These are phyloP conservation scores for Ganoderma leucocontextum DNA, from an alignment of 1,284 basidiomycete species.

Conservation along the genomic window DNA sequence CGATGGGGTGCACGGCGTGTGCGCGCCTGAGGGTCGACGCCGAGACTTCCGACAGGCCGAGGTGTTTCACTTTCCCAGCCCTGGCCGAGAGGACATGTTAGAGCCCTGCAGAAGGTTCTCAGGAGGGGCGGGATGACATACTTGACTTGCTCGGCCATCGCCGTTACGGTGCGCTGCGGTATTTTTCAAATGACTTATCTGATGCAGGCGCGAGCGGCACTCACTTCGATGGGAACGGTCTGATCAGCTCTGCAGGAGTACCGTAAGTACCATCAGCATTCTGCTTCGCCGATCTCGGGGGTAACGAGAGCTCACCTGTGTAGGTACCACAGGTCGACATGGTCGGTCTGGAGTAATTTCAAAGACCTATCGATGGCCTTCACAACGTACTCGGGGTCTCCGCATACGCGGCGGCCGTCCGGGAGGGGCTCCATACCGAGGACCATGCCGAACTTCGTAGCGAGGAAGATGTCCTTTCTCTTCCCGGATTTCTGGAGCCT, in stretches of 20 bases:
- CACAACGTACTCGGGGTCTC: conserved; percentile 46
- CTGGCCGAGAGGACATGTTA: background rate
- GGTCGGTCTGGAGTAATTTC: conserved; percentile 51
- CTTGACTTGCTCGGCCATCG: conserved; percentile 65
- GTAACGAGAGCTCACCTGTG: background rate
- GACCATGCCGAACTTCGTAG: conserved; percentile 57
- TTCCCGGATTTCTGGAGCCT: conserved; percentile 44
- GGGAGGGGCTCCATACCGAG: background rate
- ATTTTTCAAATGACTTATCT: conserved; percentile 3
- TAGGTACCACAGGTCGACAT: conserved; percentile 51
- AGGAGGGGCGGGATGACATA: conserved; percentile 29
- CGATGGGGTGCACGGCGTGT: conserved; percentile 47
- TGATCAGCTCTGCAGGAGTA: background rate
- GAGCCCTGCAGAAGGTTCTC: conserved; percentile 17
- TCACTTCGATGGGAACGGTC: conserved; percentile 53
- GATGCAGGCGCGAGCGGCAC: background rate
- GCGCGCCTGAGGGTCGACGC: conserved; percentile 54
- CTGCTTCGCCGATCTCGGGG: background rate
- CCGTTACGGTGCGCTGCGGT: conserved; percentile 47
- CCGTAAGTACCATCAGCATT: background rate
- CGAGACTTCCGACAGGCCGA: conserved; percentile 54
- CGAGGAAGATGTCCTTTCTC: conserved; percentile 53
- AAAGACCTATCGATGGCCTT: conserved; percentile 47
- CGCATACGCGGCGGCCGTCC: conserved; percentile 33
- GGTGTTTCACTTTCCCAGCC: conserved; percentile 50